A percentile compares a stretch with the other conserved stretches of the same genome.
Evolutionary conservation across 306 rosid genomes (phyloP).

Genomic region (Ammopiptanthus mongolicus): DNA sequence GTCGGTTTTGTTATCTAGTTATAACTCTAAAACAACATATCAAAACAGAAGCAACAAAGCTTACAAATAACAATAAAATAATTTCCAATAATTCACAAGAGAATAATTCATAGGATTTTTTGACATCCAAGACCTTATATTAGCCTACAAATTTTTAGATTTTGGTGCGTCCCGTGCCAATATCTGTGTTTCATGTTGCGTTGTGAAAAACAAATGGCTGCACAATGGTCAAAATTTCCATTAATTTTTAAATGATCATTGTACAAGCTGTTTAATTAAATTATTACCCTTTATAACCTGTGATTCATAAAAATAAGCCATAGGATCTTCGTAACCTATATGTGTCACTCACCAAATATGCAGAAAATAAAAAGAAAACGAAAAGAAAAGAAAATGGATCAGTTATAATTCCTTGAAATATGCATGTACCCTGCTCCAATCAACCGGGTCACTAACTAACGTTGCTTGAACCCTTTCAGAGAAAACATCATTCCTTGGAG

Average conservation of each 20-base stretch:
- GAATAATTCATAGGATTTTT: no score
- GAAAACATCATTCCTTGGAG: constrained; percentile 35
- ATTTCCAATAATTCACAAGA: no score
- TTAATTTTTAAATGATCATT: background rate
- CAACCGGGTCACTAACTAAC: constrained; percentile 86
- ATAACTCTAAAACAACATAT: no score
- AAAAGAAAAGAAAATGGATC: background rate
- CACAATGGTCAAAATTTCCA: background rate
- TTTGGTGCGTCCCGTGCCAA: no score
- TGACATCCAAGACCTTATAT: no score
- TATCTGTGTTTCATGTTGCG: background rate
- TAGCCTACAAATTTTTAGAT: no score
- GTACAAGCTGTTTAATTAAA: background rate
- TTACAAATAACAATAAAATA: no score
- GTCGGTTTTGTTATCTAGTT: no score
- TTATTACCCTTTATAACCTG: background rate
- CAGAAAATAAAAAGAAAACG: no score
- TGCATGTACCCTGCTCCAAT: constrained; percentile 98
- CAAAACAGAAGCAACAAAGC: no score
- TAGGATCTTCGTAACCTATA: constrained; percentile 26
- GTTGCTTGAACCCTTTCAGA: constrained; percentile 75
- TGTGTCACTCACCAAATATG: constrained; percentile 22
- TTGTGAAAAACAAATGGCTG: background rate
- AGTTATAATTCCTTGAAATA: no score
- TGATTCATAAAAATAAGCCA: constrained; percentile 11